Base-by-base conservation (phyloP, 768 basidiomycete genomes). In the Amanita rimosa region DNA sequence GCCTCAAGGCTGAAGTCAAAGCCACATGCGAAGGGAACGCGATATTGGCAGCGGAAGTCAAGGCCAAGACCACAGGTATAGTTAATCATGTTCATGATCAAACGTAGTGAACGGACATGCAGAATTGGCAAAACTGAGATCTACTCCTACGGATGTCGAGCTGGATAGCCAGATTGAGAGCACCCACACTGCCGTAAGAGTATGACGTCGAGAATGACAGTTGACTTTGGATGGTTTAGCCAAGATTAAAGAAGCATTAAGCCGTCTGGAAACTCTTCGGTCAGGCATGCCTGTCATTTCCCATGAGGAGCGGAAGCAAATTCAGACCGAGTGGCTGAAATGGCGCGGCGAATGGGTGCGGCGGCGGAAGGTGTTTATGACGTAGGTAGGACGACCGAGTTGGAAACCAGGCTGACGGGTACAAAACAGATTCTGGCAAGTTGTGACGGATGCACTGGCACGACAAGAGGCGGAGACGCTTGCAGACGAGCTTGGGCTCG, bases 301-400 rank as follows among this genome's bases (percentile, higher is more conserved):
- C 14, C 67, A 78, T 6, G 79, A 81, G 54, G 88, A 92, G 44
- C 70, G 87, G 14, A 75, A 73, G 13, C 66, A 71, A 51, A 67
- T 93, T 46, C 82, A 92, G 51, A 60, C 64, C 1, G 85, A 92
- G 27, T 93, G 90, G 85, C 65, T 57, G 5, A 79, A 75, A 58
- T 94, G 90, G 90, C 71, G 84, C 52, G 71, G 73, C 3, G 84
- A 92, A 66, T 95, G 92, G 92, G 62, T 77, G 29, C 71, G 74
- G 19, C 72, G 92, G 48, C 78, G 74, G 59, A 92, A 86, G 60
- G 66, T 84, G 2, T 95, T 90, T 65, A 75, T 70, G 50, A 75
- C 69, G 89, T 89, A 68, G 58, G 83, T 47, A 19, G 34, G n/a
- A 29, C 1, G 19, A 5, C 9, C 17, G 1, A 22, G 40, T 2